phyloP scores from a whole-genome alignment of 2,329 filamentous ascomycete genomes.

The Macrophomina tecta region DNA sequence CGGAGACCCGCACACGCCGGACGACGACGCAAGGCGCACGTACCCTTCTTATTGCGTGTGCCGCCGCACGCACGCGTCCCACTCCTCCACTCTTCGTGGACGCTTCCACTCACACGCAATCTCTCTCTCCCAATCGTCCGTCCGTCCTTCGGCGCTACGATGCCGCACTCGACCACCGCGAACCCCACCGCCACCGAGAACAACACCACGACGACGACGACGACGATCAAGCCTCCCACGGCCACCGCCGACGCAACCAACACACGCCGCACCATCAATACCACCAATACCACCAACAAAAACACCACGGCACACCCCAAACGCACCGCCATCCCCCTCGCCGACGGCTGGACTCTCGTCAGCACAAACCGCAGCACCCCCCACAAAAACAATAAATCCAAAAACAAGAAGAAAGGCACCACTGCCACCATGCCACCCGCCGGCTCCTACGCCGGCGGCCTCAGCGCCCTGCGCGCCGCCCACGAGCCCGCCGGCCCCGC shows the following conservation, averaged over 20 bases:
- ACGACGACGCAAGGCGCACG: neutral
- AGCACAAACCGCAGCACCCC: conserved; percentile 39
- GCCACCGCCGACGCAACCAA: neutral
- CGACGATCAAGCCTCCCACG: neutral
- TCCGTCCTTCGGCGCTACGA: neutral
- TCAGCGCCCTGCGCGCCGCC: conserved; percentile 20
- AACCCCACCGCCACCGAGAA: neutral
- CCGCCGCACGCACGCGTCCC: neutral
- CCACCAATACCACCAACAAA: neutral
- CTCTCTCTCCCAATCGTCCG: too few species aligned
- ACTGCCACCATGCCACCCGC: neutral
- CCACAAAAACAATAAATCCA: conserved; percentile 35
- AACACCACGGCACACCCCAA: conserved; percentile 33
- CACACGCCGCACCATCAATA: neutral
- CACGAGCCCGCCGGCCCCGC: conserved; percentile 18
- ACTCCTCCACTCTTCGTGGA: neutral
- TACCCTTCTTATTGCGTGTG: neutral
- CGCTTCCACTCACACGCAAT: too few species aligned
- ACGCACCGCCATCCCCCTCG: conserved; percentile 37
- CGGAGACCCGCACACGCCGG: too few species aligned
- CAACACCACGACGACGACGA: neutral
- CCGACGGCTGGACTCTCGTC: conserved; percentile 47
- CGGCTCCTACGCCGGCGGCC: neutral
- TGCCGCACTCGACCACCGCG: conserved; percentile 16
- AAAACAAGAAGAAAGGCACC: neutral